Evolutionary conservation across 179 eudicot genomes (phyloP), one percentile per base, ranked within the genome.

Genomic region (Camellia oleifera): DNA sequence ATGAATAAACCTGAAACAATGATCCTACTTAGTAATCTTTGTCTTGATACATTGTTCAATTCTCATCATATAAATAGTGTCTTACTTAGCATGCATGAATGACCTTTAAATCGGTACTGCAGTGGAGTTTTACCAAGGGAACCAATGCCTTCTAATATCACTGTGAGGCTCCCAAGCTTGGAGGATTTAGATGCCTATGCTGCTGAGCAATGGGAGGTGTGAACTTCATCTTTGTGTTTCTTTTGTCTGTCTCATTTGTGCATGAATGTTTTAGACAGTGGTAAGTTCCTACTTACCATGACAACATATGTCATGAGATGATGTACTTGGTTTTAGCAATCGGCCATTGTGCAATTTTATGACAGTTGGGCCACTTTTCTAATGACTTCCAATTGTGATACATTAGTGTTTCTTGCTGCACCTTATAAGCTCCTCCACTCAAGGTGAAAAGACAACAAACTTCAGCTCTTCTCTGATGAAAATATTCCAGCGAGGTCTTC

Each of bases 401-500:
- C 78, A 82, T 42, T 91, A 95, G 99, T 87, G 89, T 80, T 96
- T 96, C 84, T 83, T 96, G 89, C 92, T 96, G 88, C 97, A 96
- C 84, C 98, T 96, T 82, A 96, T 96, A 82, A 94, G 85, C 88
- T 94, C 99, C 64, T 79, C 40, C 40, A 32, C 85, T 60, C 93
- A 91, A 84, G 97, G 86, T 78, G 97, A 92, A 76, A 89, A 76
- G 85, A 79, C 90, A 78, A 88, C 90, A 82, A 94, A 89, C 77
- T 87, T 96, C 82, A 92, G 98, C 83, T 84, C 98, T 82, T 91
- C 97, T 23, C 91, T 94, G 99, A 91, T 96, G 91, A 96, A 92
- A 83, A 81, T 94, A 61, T 96, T 96, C 81, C 99, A 96, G 87
- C 93, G 93, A 72, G 97, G 98, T 71, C 96, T 96, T 83, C 76